These are phyloP conservation scores for Globisporangium yorkense DNA, from an alignment of 352 stramenopile genomes.

Conservation along the genomic window DNA sequence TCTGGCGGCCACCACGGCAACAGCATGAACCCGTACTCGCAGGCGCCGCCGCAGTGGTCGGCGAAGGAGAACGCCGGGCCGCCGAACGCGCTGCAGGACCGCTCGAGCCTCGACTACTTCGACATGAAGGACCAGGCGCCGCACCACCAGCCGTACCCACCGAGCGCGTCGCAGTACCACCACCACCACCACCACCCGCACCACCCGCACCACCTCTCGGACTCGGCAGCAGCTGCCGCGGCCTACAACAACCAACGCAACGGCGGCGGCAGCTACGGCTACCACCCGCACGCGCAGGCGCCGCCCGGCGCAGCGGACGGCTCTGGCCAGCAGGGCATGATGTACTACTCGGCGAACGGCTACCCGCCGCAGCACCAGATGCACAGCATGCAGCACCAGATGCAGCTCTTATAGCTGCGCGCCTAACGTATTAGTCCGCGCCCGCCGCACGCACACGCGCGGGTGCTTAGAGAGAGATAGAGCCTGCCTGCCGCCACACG, in stretches of 20 bases:
- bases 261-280: slow-evolving; percentile 22
- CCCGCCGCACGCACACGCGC: neutral
- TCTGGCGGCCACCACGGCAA: slow-evolving; percentile 11
- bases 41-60: slow-evolving; percentile 53
- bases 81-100: slow-evolving; percentile 21
- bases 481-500: neutral
- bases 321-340: slow-evolving; percentile 31
- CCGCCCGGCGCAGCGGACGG: slow-evolving; percentile 13
- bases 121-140: slow-evolving; percentile 60
- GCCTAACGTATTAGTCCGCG: slow-evolving; percentile 21
- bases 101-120: slow-evolving; percentile 55
- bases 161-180: slow-evolving; percentile 53
- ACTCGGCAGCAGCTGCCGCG: slow-evolving; percentile 44
- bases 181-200: slow-evolving; percentile 56
- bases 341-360: slow-evolving; percentile 70
- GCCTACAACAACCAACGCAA: slow-evolving; percentile 43
- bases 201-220: slow-evolving; percentile 58
- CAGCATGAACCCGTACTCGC: slow-evolving; percentile 30
- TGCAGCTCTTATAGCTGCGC: slow-evolving; percentile 63
- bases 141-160: slow-evolving; percentile 46
- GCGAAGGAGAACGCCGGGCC: slow-evolving; percentile 31
- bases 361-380: slow-evolving; percentile 58
- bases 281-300: slow-evolving; percentile 37
- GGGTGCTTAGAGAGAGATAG: neutral
- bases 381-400: slow-evolving; percentile 63